phyloP scores from a whole-genome alignment of 768 basidiomycete genomes.

The Suillus clintonianus region DNA sequence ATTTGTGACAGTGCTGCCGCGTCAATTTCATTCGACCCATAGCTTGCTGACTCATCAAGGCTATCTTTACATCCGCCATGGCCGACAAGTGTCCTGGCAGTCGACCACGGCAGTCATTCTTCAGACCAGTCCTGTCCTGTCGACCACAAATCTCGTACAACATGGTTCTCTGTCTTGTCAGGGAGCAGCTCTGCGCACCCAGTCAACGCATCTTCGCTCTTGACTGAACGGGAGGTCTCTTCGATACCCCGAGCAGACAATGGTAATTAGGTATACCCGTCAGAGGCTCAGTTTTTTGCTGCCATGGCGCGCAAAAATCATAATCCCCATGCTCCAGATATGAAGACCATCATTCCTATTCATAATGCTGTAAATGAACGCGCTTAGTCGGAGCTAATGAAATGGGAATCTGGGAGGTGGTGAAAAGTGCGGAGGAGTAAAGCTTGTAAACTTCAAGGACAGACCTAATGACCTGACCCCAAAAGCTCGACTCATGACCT shows the following conservation, averaged over 20 bases:
- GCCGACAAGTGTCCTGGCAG: conserved; percentile 50
- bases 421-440: conserved; percentile 77
- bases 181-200: conserved; percentile 10
- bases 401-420: conserved; percentile 85
- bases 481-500: conserved; percentile 77
- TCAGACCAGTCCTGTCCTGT: conserved; percentile 59
- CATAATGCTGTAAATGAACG: conserved; percentile 99
- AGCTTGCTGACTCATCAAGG: conserved; percentile 5
- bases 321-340: conserved; percentile 82
- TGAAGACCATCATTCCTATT: conserved; percentile 95
- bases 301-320: conserved; percentile 96
- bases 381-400: conserved; percentile 80
- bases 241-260: conserved; percentile 79
- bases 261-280: conserved; percentile 95
- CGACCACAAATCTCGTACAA: conserved; percentile 52
- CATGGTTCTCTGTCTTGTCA: conserved; percentile 40
- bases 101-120: conserved; percentile 40
- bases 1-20: no score
- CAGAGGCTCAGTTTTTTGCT: conserved; percentile 97
- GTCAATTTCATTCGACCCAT: no score
- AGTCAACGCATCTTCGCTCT: conserved; percentile 41
- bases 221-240: conserved; percentile 77
- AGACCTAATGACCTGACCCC: conserved; percentile 78
- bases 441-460: conserved; percentile 90
- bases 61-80: conserved; percentile 15